Evolutionary conservation across 176 grass and related monocot species (phyloP).

Genomic region (Oryza longistaminata): DNA sequence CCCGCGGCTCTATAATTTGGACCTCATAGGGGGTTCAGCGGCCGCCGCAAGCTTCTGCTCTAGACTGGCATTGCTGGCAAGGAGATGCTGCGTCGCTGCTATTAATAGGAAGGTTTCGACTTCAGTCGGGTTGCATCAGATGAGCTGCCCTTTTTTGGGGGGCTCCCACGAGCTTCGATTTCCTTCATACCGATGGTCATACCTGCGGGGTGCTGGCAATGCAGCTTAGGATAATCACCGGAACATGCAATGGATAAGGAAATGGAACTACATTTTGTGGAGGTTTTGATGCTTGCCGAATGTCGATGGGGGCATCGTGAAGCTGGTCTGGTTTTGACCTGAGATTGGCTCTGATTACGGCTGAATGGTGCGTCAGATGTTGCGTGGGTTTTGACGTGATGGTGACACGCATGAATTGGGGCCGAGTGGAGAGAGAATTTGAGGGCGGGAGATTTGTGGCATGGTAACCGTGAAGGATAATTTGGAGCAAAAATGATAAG

Average conservation of each 20-base stretch:
- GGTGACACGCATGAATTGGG: background rate
- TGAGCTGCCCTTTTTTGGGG: background rate
- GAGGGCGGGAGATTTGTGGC: background rate
- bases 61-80: background rate
- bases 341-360: background rate
- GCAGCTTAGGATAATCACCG: constrained; percentile 25
- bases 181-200: background rate
- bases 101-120: constrained; percentile 30
- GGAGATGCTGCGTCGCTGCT: background rate
- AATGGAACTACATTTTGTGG: constrained; percentile 1
- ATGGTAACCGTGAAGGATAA: background rate
- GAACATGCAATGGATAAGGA: background rate
- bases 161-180: background rate
- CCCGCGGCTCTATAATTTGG: background rate
- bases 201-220: constrained; percentile 20
- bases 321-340: background rate
- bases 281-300: background rate
- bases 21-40: constrained; percentile 20
- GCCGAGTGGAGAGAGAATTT: background rate
- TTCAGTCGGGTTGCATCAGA: background rate
- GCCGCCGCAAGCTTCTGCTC: background rate
- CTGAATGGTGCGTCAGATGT: background rate
- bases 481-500: background rate
- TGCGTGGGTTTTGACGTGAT: background rate
- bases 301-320: background rate